Conservation (phyloP, 1,284 basidiomycete species). For the Cutaneotrichosporon dermatis region DNA sequence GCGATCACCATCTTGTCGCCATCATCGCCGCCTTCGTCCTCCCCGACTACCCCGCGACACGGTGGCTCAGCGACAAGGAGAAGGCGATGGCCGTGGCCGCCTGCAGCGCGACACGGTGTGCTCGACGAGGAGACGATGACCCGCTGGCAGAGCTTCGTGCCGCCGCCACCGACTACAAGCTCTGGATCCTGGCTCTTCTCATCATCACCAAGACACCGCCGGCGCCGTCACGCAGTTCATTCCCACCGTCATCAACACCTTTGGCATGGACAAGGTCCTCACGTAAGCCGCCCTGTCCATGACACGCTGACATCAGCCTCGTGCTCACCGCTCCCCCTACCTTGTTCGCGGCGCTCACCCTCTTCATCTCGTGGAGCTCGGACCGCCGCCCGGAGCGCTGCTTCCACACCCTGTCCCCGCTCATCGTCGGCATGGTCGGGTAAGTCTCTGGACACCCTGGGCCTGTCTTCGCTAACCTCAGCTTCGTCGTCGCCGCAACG, state of each 20-base stretch:
- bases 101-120: constrained; percentile 20
- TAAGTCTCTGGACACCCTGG: too few relatives aligned
- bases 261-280: constrained; percentile 29
- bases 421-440: constrained; percentile 35
- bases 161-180: constrained; percentile 28
- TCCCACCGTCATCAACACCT: constrained; percentile 28
- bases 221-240: constrained; percentile 30
- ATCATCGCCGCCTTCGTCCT: constrained; percentile 32
- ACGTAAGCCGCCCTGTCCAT: constrained; percentile 25
- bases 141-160: constrained; percentile 18
- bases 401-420: constrained; percentile 42
- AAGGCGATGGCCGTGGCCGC: constrained; percentile 14
- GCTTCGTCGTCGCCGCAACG: constrained; percentile 29
- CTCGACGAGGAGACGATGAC: constrained; percentile 15
- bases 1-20: constrained; percentile 31
- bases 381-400: constrained; percentile 29
- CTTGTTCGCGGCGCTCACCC: constrained; percentile 30
- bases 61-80: constrained; percentile 45
- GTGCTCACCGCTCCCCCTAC: constrained; percentile 41
- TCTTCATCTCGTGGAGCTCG: constrained; percentile 26
- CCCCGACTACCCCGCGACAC: constrained; percentile 47
- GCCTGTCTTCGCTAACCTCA: too few relatives aligned
- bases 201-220: constrained; percentile 23
- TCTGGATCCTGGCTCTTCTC: constrained; percentile 24
- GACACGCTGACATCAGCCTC: constrained; percentile 25